A percentile compares a stretch with the other conserved stretches of the same genome.
phyloP scores from a whole-genome alignment of 2,329 filamentous ascomycete species.

The Ascosphaera apis region DNA sequence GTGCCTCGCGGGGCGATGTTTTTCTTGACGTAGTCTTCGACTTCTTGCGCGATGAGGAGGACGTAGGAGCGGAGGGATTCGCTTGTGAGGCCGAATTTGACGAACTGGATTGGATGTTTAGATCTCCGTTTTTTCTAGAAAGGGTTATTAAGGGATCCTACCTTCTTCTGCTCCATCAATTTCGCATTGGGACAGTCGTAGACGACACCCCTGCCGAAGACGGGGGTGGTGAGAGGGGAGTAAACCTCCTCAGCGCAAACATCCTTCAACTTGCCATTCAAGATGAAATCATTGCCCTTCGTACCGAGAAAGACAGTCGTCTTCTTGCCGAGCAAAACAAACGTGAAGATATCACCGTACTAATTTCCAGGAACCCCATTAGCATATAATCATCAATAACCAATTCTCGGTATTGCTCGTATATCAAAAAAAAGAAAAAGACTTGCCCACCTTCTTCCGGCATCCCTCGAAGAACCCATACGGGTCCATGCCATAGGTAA shows the following conservation, averaged over 20 bases:
- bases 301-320: constrained; percentile 68
- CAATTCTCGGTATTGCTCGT: too few species aligned
- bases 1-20: constrained; percentile 42
- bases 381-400: background rate
- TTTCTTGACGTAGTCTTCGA: constrained; percentile 47
- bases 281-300: constrained; percentile 70
- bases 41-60: constrained; percentile 52
- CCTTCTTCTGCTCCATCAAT: constrained; percentile 93
- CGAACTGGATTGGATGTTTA: constrained; percentile 23
- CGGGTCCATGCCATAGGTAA: constrained; percentile 78
- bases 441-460: constrained; percentile 42
- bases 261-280: constrained; percentile 77
- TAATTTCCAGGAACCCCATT: constrained; percentile 15
- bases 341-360: constrained; percentile 81
- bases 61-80: constrained; percentile 49
- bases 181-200: constrained; percentile 83
- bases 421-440: background rate
- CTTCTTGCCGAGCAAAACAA: constrained; percentile 68
- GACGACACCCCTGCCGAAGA: constrained; percentile 67
- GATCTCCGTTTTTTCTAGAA: constrained; percentile 1
- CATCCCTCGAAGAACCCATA: constrained; percentile 40
- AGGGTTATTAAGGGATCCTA: too few species aligned
- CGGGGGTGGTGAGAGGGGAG: constrained; percentile 44
- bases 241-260: constrained; percentile 84
- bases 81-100: constrained; percentile 40